Evolutionary conservation across 192 early-diverging fungal genomes (phyloP), one percentile per base, ranked within the genome.

Genomic region (Backusella parvicylindrica): DNA sequence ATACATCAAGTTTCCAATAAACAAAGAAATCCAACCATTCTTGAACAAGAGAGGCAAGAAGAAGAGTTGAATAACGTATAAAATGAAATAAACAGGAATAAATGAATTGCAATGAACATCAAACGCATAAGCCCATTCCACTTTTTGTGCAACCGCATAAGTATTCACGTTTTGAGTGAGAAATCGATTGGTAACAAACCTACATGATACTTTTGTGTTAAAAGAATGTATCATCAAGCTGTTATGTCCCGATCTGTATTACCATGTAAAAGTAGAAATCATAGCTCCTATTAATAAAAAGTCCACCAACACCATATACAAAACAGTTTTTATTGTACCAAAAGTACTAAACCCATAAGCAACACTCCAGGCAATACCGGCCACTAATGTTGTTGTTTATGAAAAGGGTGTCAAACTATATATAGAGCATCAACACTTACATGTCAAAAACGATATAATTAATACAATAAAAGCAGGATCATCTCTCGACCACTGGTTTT

Each of bases 81-180:
- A 88, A 18, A 95, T 79, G 64, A 93, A 85, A 72, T 94, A 98
- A 69, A 95, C 89, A 23, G 93, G 92, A 74, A 97, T 94, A 77
- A 98, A 99, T 31, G 96, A 84, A 80, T 99, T 99, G 85, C 96
- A 98, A 75, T 99, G 97, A 11, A 99, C 95, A 82, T 99, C 97
- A 73, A 98, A 96, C 41, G 92, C 93, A 78, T 98, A 99, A 60
- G 92, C 91, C 96, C 96, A 99, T 83, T 99, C 97, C 15, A 97
- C 95, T 63, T 82, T 88, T 78, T 98, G 96, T 47, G 95, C 92
- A 3, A 89, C 88, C 3, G 94, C 86, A 77, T 99, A 95, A 11
- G 53, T 11, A 70, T 87, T 89, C 70, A 79, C 87, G 75, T 88
- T 91, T 75, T 92, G 94, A 53, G 91, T 78, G 38, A 99, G 87